Percentiles rank a stretch among this genome's conserved stretches.
Evolutionary conservation across 2,329 filamentous ascomycete genomes (phyloP).

Genomic region (Colletotrichum orchidophilum): DNA sequence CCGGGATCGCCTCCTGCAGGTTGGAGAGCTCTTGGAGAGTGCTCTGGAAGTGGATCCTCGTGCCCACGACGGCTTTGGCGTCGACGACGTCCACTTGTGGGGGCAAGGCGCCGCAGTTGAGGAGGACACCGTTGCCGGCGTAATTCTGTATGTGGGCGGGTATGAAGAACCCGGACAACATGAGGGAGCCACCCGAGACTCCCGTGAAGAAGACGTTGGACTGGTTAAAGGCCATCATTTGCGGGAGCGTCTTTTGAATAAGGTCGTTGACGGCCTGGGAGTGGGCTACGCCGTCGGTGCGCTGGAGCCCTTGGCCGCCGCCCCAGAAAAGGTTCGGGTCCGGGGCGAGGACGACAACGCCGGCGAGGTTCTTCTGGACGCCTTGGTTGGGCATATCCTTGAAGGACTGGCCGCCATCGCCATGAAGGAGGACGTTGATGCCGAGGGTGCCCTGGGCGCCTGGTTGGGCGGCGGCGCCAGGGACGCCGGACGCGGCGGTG

Average conservation of each 20-base stretch:
- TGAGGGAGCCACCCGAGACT: slow-evolving; percentile 62
- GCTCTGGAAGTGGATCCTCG: slow-evolving; percentile 65
- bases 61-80: slow-evolving; percentile 52
- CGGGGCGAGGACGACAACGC: slow-evolving; percentile 63
- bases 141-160: slow-evolving; percentile 63
- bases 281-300: slow-evolving; percentile 65
- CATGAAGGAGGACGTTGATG: slow-evolving; percentile 67
- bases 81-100: slow-evolving; percentile 62
- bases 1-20: slow-evolving; percentile 60
- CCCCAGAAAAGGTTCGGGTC: slow-evolving; percentile 67
- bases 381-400: slow-evolving; percentile 66
- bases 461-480: slow-evolving; percentile 37
- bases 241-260: slow-evolving; percentile 57
- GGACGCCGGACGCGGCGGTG: slow-evolving; percentile 57
- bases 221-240: slow-evolving; percentile 62
- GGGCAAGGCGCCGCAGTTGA: slow-evolving; percentile 64
- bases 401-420: slow-evolving; percentile 68
- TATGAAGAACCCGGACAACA: slow-evolving; percentile 66
- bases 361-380: slow-evolving; percentile 59
- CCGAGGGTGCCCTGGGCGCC: slow-evolving; percentile 50
- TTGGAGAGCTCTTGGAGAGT: slow-evolving; percentile 59
- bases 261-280: slow-evolving; percentile 64
- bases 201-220: slow-evolving; percentile 66
- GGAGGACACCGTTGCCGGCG: slow-evolving; percentile 58
- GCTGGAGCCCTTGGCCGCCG: slow-evolving; percentile 59